Evolutionary conservation across 306 rosid species (phyloP).

Genomic region (Senna siamea): DNA sequence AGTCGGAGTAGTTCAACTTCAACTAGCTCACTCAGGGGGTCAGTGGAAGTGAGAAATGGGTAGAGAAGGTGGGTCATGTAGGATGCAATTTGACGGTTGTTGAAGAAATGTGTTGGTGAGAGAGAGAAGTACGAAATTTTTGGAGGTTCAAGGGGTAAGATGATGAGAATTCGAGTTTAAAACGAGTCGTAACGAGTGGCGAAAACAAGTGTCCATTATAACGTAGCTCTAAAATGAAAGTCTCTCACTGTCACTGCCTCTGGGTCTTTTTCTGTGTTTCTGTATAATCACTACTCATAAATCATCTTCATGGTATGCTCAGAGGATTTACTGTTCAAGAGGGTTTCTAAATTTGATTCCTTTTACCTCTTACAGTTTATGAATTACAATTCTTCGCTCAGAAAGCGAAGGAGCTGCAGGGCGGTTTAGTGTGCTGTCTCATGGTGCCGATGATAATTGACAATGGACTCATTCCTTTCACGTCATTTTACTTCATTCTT

Average conservation of each 20-base stretch:
- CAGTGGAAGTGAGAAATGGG: background rate
- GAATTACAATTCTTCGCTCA: background rate
- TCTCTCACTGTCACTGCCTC: no score
- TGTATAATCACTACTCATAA: background rate
- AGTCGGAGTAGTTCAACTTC: conserved; percentile 2
- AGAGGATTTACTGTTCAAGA: background rate
- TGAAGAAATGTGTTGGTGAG: conserved; percentile 39
- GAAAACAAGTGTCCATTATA: no score
- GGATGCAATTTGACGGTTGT: background rate
- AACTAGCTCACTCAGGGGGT: background rate
- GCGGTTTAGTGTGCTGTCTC: background rate
- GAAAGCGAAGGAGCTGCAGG: background rate
- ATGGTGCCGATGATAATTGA: background rate
- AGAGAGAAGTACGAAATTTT: background rate
- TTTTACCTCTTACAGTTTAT: no score
- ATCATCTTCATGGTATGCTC: background rate
- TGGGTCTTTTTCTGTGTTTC: no score
- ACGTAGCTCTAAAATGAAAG: no score
- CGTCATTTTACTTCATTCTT: no score
- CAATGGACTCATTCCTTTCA: no score
- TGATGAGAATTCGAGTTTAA: background rate
- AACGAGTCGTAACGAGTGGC: background rate
- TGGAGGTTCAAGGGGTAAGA: conserved; percentile 44
- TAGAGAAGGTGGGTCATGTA: background rate
- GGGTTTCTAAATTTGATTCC: background rate